phyloP scores from a whole-genome alignment of 192 early-diverging fungal genomes.

The Entomortierella beljakovae region DNA sequence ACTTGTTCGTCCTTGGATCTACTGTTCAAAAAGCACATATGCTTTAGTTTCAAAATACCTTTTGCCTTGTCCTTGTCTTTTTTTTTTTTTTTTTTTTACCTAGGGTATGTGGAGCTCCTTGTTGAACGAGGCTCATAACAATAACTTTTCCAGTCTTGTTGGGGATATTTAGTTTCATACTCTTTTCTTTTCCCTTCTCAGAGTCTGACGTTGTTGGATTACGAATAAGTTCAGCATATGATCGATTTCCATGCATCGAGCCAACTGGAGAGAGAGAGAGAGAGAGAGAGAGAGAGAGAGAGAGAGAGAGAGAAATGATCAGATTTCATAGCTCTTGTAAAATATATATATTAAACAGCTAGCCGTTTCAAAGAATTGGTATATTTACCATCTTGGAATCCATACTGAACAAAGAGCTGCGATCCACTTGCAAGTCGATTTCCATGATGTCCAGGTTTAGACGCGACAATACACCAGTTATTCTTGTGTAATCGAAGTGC shows the following conservation, averaged over 20 bases:
- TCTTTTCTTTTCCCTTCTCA: constrained; percentile 3
- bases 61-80: not conserved
- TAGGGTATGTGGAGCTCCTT: constrained; percentile 13
- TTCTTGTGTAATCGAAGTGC: constrained; percentile 39
- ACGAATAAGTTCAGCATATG: constrained; percentile 38
- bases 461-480: constrained; percentile 49
- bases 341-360: not conserved
- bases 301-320: not conserved
- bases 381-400: constrained; percentile 45
- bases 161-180: constrained; percentile 34
- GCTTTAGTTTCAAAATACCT: not conserved
- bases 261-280: constrained; percentile 17
- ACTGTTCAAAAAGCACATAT: not conserved
- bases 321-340: not conserved
- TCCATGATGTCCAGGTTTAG: constrained; percentile 14
- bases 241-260: constrained; percentile 27
- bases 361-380: not conserved
- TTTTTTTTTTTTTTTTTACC: not conserved
- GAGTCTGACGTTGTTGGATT: constrained; percentile 11
- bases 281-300: no score
- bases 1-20: constrained; percentile 8
- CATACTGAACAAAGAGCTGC: constrained; percentile 47
- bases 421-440: constrained; percentile 18
- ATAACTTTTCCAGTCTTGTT: constrained; percentile 38
- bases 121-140: constrained; percentile 37